Evolutionary conservation across 192 early-diverging fungal genomes (phyloP), one percentile per base, ranked within the genome.

Genomic region (Coemansia sp.): DNA sequence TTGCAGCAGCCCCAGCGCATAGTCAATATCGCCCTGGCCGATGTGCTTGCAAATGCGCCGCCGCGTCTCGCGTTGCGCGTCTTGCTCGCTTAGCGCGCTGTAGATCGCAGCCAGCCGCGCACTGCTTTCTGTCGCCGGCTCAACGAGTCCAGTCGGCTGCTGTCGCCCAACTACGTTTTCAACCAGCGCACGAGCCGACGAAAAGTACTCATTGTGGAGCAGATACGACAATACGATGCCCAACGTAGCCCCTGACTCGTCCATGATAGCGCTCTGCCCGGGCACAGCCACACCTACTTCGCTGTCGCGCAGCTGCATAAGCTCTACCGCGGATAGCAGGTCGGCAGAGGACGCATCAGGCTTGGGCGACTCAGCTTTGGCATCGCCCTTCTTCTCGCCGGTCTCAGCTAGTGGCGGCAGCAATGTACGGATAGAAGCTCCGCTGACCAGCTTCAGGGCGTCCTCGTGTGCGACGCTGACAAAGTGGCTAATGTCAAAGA

Each of bases 131-230:
- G 58, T 13, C 9, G 44, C 38, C 15, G 37, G 39, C 11, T 35
- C 63, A n/a, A 22, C 67, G 4, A 38, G 24, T 16, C 35, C 50
- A 22, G 40, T 20, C 30, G 15, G 47, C 63, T 65, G 32, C 61
- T 34, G 38, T 50, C 65, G 65, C 6, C 74, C 76, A 40, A 78
- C 34, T 2, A 76, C 73, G 59, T 84, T 82, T 38, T 77, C 69
- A 13, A 78, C 64, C 59, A 98, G 87, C 0, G 86, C 87, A 16
- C 87, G 82, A 0, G 95, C 93, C 16, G 92, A 93, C 37, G 88
- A 87, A 22, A 82, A 85, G 67, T 89, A 93, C 45, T 95, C 95
- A 64, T 88, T 90, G 62, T 97, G 93, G 59, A 94, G 69, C 63
- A 99, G 78, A 62, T 97, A 94, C 22, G 84, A 84, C 5, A 94